Conservation (phyloP, 192 early-diverging fungal species). For the Coemansia sp. region DNA sequence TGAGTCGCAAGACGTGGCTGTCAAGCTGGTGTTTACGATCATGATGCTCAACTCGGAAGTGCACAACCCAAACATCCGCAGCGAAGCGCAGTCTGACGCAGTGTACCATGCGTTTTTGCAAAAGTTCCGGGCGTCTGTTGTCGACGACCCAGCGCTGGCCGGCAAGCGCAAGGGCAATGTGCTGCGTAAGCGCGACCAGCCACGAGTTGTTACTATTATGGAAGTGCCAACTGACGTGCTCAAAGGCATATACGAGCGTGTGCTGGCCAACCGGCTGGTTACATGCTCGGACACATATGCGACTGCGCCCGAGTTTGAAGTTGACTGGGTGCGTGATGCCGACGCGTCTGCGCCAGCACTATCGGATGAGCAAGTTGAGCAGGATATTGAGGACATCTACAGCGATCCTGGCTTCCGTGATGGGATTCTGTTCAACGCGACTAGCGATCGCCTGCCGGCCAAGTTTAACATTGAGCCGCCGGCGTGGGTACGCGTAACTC, state of each 20-base stretch:
- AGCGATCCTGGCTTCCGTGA: conserved; percentile 56
- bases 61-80: conserved; percentile 53
- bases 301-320: conserved; percentile 47
- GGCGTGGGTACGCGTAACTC: conserved; percentile 49
- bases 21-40: conserved; percentile 53
- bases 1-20: conserved; percentile 48
- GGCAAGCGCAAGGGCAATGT: conserved; percentile 56
- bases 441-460: conserved; percentile 54
- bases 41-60: conserved; percentile 56
- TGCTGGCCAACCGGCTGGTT: conserved; percentile 42
- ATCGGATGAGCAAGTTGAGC: conserved; percentile 41
- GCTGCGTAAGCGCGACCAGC: conserved; percentile 58
- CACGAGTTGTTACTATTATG: conserved; percentile 54
- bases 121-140: conserved; percentile 54
- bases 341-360: conserved; percentile 27
- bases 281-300: conserved; percentile 50
- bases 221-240: conserved; percentile 49
- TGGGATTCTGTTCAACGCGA: conserved; percentile 51
- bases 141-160: conserved; percentile 50
- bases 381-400: conserved; percentile 53
- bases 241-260: conserved; percentile 43
- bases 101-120: conserved; percentile 44
- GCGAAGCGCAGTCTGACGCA: conserved; percentile 40
- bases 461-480: conserved; percentile 48
- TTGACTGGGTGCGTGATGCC: conserved; percentile 48